Base-by-base conservation (phyloP, 345 rosid species). In the Salix udensis region DNA sequence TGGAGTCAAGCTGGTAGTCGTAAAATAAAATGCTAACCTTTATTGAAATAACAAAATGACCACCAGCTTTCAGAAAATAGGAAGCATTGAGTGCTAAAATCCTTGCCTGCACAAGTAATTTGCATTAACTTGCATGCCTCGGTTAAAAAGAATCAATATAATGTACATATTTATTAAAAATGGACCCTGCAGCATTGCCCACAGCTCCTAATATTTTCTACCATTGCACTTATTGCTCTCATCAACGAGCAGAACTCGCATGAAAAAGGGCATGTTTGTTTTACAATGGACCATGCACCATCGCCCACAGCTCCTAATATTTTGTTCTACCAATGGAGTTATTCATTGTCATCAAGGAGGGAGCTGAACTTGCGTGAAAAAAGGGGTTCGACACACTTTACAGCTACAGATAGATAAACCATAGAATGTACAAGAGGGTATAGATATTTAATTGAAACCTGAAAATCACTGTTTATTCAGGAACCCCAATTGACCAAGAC, bases 1-100 rank as follows among this genome's bases (percentile, higher is more conserved):
- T 30, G 5, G 21, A 61, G 23, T 18, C 5, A 67, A 42, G 11
- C 6, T 66, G 46, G 44, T 37, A 10, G 23, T 2, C 4, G 26
- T 16, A 21, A 37, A 10, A 55, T 8, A 7, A 7, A 15, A 30
- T 31, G 7, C 90, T 21, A 67, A 96, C 99, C 99, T 96, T 96
- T 55, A 96, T 96, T 46, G 99, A 96, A 67, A 96, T 96, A 14
- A 96, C 99, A 84, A 96, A 96, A 82, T 96, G 97, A 4, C 98
- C 98, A 42, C 98, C 98, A 42, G 98, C 62, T 82, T 96, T 96
- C 52, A 96, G 88, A 42, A 94, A 96, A 83, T 83, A 90, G 2
- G 92, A 85, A 7, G 93, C 97, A 84, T 94, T 96, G 76, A 96
- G 80, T 10, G 97, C 99, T 80, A 96, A 75, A 76, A 94, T 96